phyloP scores from a whole-genome alignment of 2,329 filamentous ascomycete species.

The Ceratocystis ficicola region DNA sequence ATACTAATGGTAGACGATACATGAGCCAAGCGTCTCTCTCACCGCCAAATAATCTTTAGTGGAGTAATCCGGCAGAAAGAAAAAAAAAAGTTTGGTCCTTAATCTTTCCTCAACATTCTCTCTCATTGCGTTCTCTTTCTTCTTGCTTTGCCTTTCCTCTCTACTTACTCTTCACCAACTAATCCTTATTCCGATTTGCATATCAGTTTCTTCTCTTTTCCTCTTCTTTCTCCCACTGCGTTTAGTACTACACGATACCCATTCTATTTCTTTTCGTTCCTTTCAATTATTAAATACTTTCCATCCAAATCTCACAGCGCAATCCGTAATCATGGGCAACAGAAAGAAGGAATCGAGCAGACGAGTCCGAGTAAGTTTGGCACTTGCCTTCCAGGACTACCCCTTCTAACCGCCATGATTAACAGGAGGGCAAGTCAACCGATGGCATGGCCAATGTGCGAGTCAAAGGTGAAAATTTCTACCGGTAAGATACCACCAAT shows the following conservation, averaged over 20 bases:
- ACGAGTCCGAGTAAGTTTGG: slow-evolving; percentile 45
- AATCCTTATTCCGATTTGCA: background rate
- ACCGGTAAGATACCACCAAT: slow-evolving; percentile 47
- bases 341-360: slow-evolving; percentile 83
- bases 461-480: slow-evolving; percentile 97
- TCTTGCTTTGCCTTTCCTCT: slow-evolving; percentile 2
- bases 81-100: slow-evolving; percentile 26
- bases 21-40: background rate
- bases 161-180: slow-evolving; percentile 13
- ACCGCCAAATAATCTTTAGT: slow-evolving; percentile 19
- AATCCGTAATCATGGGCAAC: slow-evolving; percentile 54
- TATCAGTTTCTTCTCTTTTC: background rate
- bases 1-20: background rate
- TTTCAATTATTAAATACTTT: slow-evolving; percentile 22
- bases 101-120: slow-evolving; percentile 8
- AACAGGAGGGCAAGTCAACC: slow-evolving; percentile 59
- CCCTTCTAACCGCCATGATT: background rate
- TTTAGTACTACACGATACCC: background rate
- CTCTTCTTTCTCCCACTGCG: background rate
- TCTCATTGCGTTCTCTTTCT: slow-evolving; percentile 4
- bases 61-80: slow-evolving; percentile 27
- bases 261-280: slow-evolving; percentile 21
- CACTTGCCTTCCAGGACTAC: background rate
- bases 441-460: slow-evolving; percentile 88
- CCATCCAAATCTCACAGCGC: slow-evolving; percentile 5